A percentile compares a stretch with the other conserved stretches of the same genome.
Evolutionary conservation across 1,284 basidiomycete genomes (phyloP).

Genomic region (Mycena citricolor): DNA sequence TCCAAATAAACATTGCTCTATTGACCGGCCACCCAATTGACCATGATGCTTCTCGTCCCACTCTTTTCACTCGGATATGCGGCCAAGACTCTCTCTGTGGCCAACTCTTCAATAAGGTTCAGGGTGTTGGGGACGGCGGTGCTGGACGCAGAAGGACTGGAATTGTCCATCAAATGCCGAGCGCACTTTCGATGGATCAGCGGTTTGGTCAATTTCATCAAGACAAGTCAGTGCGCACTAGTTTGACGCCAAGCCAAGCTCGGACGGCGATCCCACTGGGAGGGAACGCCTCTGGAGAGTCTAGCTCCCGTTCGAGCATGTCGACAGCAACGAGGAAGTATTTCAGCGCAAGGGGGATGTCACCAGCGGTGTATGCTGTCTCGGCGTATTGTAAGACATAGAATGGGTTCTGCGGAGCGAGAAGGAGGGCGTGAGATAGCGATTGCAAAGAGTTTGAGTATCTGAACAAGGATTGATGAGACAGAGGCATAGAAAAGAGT

Average conservation of each 20-base stretch:
- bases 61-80: conserved; percentile 51
- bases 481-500: not conserved
- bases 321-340: conserved; percentile 82
- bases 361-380: conserved; percentile 78
- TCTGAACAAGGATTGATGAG: conserved; percentile 32
- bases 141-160: conserved; percentile 50
- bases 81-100: conserved; percentile 66
- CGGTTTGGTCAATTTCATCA: too few relatives aligned
- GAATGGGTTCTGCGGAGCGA: conserved; percentile 85
- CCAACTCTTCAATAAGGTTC: conserved; percentile 63
- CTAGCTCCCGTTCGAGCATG: conserved; percentile 70
- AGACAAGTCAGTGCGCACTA: conserved; percentile 60
- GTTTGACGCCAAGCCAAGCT: conserved; percentile 86
- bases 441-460: conserved; percentile 64
- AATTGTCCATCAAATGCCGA: conserved; percentile 48
- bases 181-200: conserved; percentile 48
- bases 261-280: conserved; percentile 59
- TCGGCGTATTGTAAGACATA: conserved; percentile 83
- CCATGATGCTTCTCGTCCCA: too few relatives aligned
- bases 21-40: too few relatives aligned
- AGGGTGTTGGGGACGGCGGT: conserved; percentile 54
- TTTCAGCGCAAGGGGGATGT: conserved; percentile 78
- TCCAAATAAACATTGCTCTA: too few relatives aligned
- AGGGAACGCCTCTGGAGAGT: conserved; percentile 41
- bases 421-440: conserved; percentile 78